phyloP scores from a whole-genome alignment of 495 filamentous ascomycete species.

The Oidiodendron maius region DNA sequence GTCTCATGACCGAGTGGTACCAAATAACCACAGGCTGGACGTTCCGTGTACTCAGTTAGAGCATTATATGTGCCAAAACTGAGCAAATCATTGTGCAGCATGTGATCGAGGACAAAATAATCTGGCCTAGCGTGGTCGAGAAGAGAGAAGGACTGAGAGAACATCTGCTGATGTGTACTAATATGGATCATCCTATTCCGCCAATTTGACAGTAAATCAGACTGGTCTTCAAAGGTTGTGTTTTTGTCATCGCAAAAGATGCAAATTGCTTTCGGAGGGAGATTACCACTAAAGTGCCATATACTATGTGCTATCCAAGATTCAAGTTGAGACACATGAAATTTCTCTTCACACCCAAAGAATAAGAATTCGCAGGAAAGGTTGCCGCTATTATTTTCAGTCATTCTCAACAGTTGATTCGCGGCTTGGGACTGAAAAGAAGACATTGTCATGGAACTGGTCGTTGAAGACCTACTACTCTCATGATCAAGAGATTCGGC shows the following conservation, averaged over 20 bases:
- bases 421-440: background rate
- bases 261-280: conserved; percentile 30
- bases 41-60: background rate
- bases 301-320: conserved; percentile 37
- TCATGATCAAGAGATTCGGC: background rate
- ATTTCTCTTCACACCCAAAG: conserved; percentile 10
- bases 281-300: conserved; percentile 19
- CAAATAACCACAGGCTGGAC: background rate
- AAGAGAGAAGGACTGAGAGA: conserved; percentile 18
- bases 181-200: conserved; percentile 35
- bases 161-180: conserved; percentile 26
- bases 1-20: background rate
- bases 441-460: background rate
- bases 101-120: background rate
- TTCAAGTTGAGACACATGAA: conserved; percentile 23
- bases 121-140: conserved; percentile 2
- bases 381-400: background rate
- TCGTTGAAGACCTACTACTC: background rate
- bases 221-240: background rate
- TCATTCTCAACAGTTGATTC: background rate
- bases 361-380: conserved; percentile 4
- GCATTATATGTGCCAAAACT: conserved; percentile 9
- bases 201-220: background rate
- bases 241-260: conserved; percentile 37
- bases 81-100: background rate